These are phyloP conservation scores for Macadamia tetraphylla DNA, from an alignment of 164 flowering plant species.

Conservation along the genomic window DNA sequence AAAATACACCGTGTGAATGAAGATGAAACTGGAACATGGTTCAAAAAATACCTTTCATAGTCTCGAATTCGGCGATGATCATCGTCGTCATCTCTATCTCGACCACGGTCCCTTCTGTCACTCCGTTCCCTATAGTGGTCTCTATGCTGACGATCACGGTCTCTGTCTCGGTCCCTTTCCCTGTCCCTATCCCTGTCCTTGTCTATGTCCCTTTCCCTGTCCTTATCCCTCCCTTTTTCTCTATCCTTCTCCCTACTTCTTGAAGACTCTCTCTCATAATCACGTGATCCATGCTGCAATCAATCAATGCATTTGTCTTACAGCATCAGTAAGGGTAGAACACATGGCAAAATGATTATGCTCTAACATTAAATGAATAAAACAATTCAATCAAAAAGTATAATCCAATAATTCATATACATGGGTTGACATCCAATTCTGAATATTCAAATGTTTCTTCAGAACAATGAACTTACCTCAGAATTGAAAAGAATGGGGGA, in stretches of 20 bases:
- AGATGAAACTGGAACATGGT: not conserved
- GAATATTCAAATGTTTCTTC: no score
- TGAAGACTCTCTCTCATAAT: constrained; percentile 50
- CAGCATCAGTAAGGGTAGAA: not conserved
- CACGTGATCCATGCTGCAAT: constrained; percentile 56
- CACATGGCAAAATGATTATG: not conserved
- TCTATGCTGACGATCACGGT: constrained; percentile 37
- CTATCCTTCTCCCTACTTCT: constrained; percentile 60
- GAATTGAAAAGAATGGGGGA: no score
- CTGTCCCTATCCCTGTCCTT: constrained; percentile 12
- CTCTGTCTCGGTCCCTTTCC: constrained; percentile 31
- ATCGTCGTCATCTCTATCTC: constrained; percentile 56
- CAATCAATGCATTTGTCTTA: not conserved
- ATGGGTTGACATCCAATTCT: no score
- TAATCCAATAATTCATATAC: no score
- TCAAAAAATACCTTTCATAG: constrained; percentile 46
- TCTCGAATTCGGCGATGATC: constrained; percentile 54
- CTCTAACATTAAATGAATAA: not conserved
- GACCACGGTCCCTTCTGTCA: constrained; percentile 61
- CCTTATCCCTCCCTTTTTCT: constrained; percentile 36
- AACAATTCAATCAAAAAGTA: not conserved
- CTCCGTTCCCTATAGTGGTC: constrained; percentile 56
- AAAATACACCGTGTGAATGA: not conserved
- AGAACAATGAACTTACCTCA: no score
- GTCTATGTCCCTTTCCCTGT: constrained; percentile 25